Percentiles rank a stretch among this genome's conserved stretches.
These are phyloP conservation scores for Vishniacozyma victoriae DNA, from an alignment of 768 basidiomycete genomes.

Conservation along the genomic window DNA sequence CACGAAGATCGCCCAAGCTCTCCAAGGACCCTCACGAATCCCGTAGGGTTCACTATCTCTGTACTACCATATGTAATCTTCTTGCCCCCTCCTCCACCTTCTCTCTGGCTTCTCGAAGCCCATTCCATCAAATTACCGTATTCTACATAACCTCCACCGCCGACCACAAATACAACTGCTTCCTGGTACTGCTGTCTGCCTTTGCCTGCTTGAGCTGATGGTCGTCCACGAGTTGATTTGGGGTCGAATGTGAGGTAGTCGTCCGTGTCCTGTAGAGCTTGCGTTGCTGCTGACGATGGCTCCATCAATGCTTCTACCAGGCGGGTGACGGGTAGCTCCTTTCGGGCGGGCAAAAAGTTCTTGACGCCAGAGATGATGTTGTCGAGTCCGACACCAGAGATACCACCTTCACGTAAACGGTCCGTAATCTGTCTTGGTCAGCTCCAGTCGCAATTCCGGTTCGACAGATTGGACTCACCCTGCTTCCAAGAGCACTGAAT, in stretches of 20 bases:
- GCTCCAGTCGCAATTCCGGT: slow-evolving; percentile 1
- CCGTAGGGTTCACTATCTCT: slow-evolving; percentile 83
- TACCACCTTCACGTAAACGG: slow-evolving; percentile 85
- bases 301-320: slow-evolving; percentile 97
- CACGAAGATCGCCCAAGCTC: slow-evolving; percentile 38
- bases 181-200: slow-evolving; percentile 66
- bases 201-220: slow-evolving; percentile 52
- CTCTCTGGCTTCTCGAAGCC: slow-evolving; percentile 52
- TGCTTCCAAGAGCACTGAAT: slow-evolving; percentile 84
- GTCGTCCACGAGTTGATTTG: slow-evolving; percentile 58
- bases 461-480: slow-evolving; percentile 53
- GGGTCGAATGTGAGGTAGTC: slow-evolving; percentile 94
- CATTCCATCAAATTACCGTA: slow-evolving; percentile 95
- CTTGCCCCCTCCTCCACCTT: slow-evolving; percentile 55
- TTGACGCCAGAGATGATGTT: slow-evolving; percentile 96
- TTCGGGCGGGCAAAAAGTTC: slow-evolving; percentile 88
- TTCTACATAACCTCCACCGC: slow-evolving; percentile 95
- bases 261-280: slow-evolving; percentile 92
- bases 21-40: slow-evolving; percentile 69
- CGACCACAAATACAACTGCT: slow-evolving; percentile 87
- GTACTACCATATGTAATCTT: slow-evolving; percentile 90
- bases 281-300: slow-evolving; percentile 84
- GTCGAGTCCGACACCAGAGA: slow-evolving; percentile 59
- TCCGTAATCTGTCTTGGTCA: slow-evolving; percentile 68
- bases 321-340: slow-evolving; percentile 84